Percentiles rank a stretch among this genome's conserved stretches.
Evolutionary conservation across 768 basidiomycete genomes (phyloP).

Genomic region (Lactifluus echinatus): DNA sequence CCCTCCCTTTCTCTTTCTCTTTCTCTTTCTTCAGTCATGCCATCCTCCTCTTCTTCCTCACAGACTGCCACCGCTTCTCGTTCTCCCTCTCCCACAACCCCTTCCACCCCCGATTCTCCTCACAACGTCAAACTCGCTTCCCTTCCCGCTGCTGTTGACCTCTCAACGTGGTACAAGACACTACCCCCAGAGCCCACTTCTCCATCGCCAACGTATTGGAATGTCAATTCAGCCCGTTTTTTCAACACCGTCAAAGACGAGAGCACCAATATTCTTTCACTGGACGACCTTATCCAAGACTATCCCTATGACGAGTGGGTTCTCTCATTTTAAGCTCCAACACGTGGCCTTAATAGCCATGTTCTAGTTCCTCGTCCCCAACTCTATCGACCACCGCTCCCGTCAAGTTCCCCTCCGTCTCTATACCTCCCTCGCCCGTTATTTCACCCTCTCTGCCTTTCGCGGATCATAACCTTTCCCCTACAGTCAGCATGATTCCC

Average conservation of each 20-base stretch:
- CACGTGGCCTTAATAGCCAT: constrained; percentile 17
- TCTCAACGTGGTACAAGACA: constrained; percentile 51
- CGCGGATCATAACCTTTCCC: neutral
- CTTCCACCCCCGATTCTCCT: constrained; percentile 56
- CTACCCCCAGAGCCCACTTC: constrained; percentile 35
- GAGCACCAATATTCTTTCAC: constrained; percentile 47
- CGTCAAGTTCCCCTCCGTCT: neutral
- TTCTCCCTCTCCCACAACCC: constrained; percentile 63
- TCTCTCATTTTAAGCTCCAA: constrained; percentile 12
- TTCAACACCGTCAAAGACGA: constrained; percentile 39
- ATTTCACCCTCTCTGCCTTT: neutral
- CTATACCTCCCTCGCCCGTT: neutral
- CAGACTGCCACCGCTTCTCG: constrained; percentile 47
- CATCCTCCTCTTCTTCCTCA: constrained; percentile 42
- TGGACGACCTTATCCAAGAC: constrained; percentile 68
- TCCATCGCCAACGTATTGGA: constrained; percentile 34
- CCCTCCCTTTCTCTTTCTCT: neutral
- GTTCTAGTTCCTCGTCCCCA: constrained; percentile 3
- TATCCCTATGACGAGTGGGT: constrained; percentile 71
- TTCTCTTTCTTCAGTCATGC: constrained; percentile 34
- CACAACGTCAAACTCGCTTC: constrained; percentile 43
- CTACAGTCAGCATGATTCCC: constrained; percentile 10
- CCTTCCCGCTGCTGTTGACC: constrained; percentile 45
- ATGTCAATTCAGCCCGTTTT: constrained; percentile 32
- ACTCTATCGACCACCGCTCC: neutral